Conservation (phyloP, 139 green algal species). For the Deuterostichococcus epilithicus region DNA sequence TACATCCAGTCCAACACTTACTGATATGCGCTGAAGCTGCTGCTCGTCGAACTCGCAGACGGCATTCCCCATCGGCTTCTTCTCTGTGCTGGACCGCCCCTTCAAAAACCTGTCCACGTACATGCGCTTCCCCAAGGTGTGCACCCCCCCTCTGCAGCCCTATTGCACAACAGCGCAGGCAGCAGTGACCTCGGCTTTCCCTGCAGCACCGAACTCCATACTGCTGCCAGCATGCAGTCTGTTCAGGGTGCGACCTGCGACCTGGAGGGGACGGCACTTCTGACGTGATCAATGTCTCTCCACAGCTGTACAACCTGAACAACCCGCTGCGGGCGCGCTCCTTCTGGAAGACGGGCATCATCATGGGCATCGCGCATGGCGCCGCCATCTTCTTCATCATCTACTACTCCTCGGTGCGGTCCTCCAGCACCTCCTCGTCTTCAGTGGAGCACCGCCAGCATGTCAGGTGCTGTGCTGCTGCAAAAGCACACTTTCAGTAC, state of each 20-base stretch:
- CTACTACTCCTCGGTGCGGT: conserved; percentile 36
- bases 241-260: neutral
- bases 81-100: conserved; percentile 68
- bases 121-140: conserved; percentile 30
- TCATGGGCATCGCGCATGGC: conserved; percentile 34
- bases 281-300: neutral
- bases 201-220: too few relatives aligned
- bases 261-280: neutral
- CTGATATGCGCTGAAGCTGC: too few relatives aligned
- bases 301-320: conserved; percentile 51
- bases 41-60: conserved; percentile 24
- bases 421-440: conserved; percentile 6
- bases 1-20: neutral
- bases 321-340: conserved; percentile 35
- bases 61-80: conserved; percentile 69
- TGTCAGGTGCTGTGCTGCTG: too few relatives aligned
- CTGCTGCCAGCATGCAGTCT: too few relatives aligned
- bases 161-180: neutral
- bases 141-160: neutral
- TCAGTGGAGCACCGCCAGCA: neutral
- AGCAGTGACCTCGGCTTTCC: neutral
- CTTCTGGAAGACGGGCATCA: conserved; percentile 58
- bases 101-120: conserved; percentile 32
- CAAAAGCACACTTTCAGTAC: too few relatives aligned
- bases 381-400: conserved; percentile 64